Base-by-base conservation (phyloP, 2,329 filamentous ascomycete genomes). In the Colletotrichum spaethianum region DNA sequence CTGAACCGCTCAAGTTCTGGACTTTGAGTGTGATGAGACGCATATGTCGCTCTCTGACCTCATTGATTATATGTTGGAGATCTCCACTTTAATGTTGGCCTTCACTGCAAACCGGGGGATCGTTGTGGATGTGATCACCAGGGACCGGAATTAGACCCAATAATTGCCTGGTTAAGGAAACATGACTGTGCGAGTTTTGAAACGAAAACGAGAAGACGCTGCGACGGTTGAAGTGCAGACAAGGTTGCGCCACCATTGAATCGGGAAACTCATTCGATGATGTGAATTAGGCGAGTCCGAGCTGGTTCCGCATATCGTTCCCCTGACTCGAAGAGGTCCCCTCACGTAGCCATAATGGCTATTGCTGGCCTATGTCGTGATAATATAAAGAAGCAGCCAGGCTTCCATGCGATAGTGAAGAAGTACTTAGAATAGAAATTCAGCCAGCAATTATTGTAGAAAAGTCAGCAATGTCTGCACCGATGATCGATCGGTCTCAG, bases 171-270 rank as follows among this genome's bases (percentile, higher is more conserved):
- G 18, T 59, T 48, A 18, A 59, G 59, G 36, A 63, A 69, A 72
- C 65, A 59, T 48, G 38, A 42, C 67, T 67, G 68, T 72, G 52
- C 53, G 64, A 33, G 46, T 40, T 16, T 59, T 48, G 69, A 72
- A 69, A 55, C 69, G 59, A 60, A 72, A 63, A 72, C 52, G 52
- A 69, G 52, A 38, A 63, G 63, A 31, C 36, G 61, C 53, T 72
- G 69, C 68, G 69, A 69, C 65, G 69, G 65, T 36, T 14, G 40
- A 23, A 46, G 38, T 28, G 48, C n/a, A 48, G 18, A 60, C 53
- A 69, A 69, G 57, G 65, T 72, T 64, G 69, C 33, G 50, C 46
- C 65, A 63, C 44, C 36, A 36, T 60, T 59, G 44, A 63, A 59
- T 60, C 65, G 59, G 69, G 65, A 46, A 69, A 69, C 16, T 53